A percentile compares a stretch with the other conserved stretches of the same genome.
Conservation (phyloP, 805 yeast genomes). For the Vanderwaltozyma verrucispora region DNA sequence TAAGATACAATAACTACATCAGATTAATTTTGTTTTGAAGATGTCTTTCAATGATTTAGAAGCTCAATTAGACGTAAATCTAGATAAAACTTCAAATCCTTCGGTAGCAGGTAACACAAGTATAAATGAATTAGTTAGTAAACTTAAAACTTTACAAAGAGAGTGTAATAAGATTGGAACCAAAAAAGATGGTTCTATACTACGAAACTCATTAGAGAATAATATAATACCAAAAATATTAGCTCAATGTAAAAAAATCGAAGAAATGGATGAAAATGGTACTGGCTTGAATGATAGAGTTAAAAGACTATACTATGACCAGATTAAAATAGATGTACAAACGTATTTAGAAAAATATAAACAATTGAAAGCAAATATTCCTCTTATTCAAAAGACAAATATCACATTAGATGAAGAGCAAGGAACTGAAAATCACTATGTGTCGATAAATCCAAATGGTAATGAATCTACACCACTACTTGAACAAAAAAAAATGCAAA, state of each 20-base stretch:
- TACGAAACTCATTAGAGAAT: conserved; percentile 25
- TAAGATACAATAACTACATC: too few relatives aligned
- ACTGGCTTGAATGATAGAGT: conserved; percentile 6
- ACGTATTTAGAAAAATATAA: conserved; percentile 39
- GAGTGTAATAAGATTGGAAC: conserved; percentile 13
- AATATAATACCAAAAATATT: conserved; percentile 12
- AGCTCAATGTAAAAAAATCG: conserved; percentile 7
- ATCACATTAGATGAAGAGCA: not conserved
- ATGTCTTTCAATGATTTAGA: conserved; percentile 23
- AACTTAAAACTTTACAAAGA: conserved; percentile 6
- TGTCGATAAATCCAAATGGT: conserved; percentile 10
- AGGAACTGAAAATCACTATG: conserved; percentile 6
- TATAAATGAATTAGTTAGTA: conserved; percentile 3
- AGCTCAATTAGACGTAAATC: conserved; percentile 4
- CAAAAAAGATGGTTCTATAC: conserved; percentile 28
- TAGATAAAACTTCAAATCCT: too few relatives aligned
- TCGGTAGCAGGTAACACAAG: not conserved
- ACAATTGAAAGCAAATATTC: conserved; percentile 1
- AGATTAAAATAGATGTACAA: conserved; percentile 35
- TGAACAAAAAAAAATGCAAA: conserved; percentile 18
- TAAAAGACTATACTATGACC: conserved; percentile 41
- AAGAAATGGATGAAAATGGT: conserved; percentile 7
- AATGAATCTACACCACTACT: conserved; percentile 35
- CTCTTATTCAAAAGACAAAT: not conserved
- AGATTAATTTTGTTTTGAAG: too few relatives aligned